Conservation (phyloP, 1,284 basidiomycete genomes). For the Papiliotrema laurentii region DNA sequence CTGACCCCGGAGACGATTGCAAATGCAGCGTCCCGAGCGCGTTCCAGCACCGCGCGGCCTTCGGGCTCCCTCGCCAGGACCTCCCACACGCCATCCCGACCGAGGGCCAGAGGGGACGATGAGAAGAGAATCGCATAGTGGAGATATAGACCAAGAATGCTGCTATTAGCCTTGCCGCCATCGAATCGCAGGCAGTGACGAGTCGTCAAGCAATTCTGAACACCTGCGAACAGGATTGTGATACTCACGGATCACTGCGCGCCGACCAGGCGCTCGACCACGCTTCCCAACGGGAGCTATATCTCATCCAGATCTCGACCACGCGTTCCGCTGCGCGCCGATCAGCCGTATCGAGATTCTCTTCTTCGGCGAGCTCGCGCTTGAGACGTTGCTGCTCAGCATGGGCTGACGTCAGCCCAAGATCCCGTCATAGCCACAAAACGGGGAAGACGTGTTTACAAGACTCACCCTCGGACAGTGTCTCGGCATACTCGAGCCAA, state of each 20-base stretch:
- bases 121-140: slow-evolving; percentile 42
- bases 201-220: no score
- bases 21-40: slow-evolving; percentile 42
- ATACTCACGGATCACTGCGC: slow-evolving; percentile 30
- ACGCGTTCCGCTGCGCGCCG: not conserved
- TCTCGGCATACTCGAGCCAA: slow-evolving; percentile 46
- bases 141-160: slow-evolving; percentile 41
- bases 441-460: no score
- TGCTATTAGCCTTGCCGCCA: slow-evolving; percentile 4
- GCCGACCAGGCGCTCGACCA: slow-evolving; percentile 35
- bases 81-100: slow-evolving; percentile 30
- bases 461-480: slow-evolving; percentile 35
- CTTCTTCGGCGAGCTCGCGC: not conserved
- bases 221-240: no score
- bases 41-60: slow-evolving; percentile 39
- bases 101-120: slow-evolving; percentile 35
- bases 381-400: slow-evolving; percentile 1
- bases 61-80: slow-evolving; percentile 32
- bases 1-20: slow-evolving; percentile 39
- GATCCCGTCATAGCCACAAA: no score
- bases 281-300: slow-evolving; percentile 28
- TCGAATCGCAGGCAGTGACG: no score
- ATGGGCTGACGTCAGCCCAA: slow-evolving; percentile 6
- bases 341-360: not conserved
- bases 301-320: slow-evolving; percentile 33